phyloP scores from a whole-genome alignment of 2,329 filamentous ascomycete species.

The Mycosphaerella arachidis region DNA sequence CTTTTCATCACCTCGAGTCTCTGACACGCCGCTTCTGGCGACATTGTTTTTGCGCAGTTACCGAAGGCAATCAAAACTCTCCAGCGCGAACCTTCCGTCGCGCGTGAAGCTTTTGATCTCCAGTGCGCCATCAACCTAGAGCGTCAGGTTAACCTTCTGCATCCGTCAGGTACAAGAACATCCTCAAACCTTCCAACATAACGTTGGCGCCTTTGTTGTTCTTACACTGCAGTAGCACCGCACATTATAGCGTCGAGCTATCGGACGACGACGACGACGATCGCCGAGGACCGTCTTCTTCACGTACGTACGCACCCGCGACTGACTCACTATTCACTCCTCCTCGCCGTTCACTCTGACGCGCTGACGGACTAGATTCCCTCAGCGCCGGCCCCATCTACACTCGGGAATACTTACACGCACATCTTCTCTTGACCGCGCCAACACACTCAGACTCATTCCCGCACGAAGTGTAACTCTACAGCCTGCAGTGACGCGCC shows the following conservation, averaged over 20 bases:
- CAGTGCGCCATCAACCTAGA: slow-evolving; percentile 26
- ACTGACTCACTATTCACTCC: background rate
- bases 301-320: background rate
- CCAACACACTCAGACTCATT: slow-evolving; percentile 12
- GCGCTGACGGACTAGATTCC: background rate
- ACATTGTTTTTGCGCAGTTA: background rate
- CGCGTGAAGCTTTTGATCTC: slow-evolving; percentile 18
- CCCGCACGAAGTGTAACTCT: slow-evolving; percentile 3
- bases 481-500: slow-evolving; percentile 1
- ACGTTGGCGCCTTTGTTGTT: background rate
- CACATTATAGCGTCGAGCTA: too few species aligned
- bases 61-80: slow-evolving; percentile 14
- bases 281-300: slow-evolving; percentile 4
- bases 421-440: slow-evolving; percentile 6
- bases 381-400: background rate
- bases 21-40: background rate
- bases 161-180: slow-evolving; percentile 23
- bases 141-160: slow-evolving; percentile 22
- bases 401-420: slow-evolving; percentile 6
- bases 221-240: background rate
- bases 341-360: background rate
- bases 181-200: slow-evolving; percentile 12
- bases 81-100: slow-evolving; percentile 14
- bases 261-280: background rate
- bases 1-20: background rate